These are phyloP conservation scores for Comarum palustre DNA, from an alignment of 306 rosid species.

Conservation along the genomic window DNA sequence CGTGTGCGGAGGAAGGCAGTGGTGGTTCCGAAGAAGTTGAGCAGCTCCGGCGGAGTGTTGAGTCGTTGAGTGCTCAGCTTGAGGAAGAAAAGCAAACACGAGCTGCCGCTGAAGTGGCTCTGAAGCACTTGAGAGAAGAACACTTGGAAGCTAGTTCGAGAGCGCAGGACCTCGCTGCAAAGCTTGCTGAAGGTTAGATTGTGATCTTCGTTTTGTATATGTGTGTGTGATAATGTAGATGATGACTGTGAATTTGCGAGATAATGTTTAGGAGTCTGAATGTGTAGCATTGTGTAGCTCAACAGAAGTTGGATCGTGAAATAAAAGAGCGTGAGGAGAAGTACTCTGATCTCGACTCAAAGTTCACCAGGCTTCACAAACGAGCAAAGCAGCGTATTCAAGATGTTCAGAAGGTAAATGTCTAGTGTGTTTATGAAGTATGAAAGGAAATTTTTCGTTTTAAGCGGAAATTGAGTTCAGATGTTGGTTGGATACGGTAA, in stretches of 20 bases:
- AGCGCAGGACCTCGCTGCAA: slow-evolving; percentile 68
- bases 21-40: slow-evolving; percentile 39
- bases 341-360: slow-evolving; percentile 85
- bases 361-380: slow-evolving; percentile 89
- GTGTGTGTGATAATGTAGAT: neutral
- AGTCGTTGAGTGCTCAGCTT: slow-evolving; percentile 56
- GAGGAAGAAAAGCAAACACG: slow-evolving; percentile 78
- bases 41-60: slow-evolving; percentile 53
- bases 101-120: slow-evolving; percentile 77
- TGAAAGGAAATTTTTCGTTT: slow-evolving; percentile 1
- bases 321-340: slow-evolving; percentile 88
- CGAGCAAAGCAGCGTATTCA: slow-evolving; percentile 98
- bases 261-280: too few relatives aligned
- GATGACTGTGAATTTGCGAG: neutral
- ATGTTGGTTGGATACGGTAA: slow-evolving; percentile 30
- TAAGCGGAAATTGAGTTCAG: slow-evolving; percentile 29
- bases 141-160: slow-evolving; percentile 77
- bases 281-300: slow-evolving; percentile 43
- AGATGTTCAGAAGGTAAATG: slow-evolving; percentile 81
- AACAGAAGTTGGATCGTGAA: slow-evolving; percentile 70
- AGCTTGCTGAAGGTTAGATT: slow-evolving; percentile 78
- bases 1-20: slow-evolving; percentile 29
- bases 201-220: slow-evolving; percentile 6
- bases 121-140: slow-evolving; percentile 69
- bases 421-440: neutral